Evolutionary conservation across 805 yeast species (phyloP).

Genomic region (Hanseniaspora occidentalis): DNA sequence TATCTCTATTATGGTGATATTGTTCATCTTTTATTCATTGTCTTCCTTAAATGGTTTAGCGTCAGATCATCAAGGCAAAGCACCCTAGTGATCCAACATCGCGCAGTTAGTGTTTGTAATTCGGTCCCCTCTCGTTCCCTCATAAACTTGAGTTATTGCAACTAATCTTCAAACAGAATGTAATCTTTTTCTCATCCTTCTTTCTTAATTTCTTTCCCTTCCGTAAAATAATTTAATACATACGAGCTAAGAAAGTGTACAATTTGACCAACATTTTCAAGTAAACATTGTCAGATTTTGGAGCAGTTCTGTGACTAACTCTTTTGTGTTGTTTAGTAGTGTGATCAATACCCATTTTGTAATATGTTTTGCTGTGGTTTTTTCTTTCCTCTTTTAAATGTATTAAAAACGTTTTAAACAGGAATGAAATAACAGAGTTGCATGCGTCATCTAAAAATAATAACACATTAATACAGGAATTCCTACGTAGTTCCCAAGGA

Average conservation of each 20-base stretch:
- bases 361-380: constrained; percentile 5
- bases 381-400: constrained; percentile 1
- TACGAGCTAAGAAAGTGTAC: constrained; percentile 99
- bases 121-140: no score
- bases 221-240: constrained; percentile 30
- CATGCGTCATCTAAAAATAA: not conserved
- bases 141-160: no score
- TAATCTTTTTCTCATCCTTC: constrained; percentile 9
- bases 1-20: not conserved
- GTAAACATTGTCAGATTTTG: constrained; percentile 99
- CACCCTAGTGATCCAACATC: no score
- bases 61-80: not conserved
- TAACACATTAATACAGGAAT: no score
- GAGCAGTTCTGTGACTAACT: constrained; percentile 96
- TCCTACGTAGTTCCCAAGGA: no score
- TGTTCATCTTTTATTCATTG: constrained; percentile 1
- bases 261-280: constrained; percentile 94
- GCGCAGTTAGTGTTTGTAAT: no score
- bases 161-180: constrained; percentile 4
- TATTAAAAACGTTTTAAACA: not conserved
- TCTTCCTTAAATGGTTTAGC: not conserved
- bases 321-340: constrained; percentile 91
- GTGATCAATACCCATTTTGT: constrained; percentile 93
- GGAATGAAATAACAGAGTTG: not conserved
- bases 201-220: constrained; percentile 1